Evolutionary conservation across 1,284 basidiomycete species (phyloP).

Genomic region (Ustilago bromivora): DNA sequence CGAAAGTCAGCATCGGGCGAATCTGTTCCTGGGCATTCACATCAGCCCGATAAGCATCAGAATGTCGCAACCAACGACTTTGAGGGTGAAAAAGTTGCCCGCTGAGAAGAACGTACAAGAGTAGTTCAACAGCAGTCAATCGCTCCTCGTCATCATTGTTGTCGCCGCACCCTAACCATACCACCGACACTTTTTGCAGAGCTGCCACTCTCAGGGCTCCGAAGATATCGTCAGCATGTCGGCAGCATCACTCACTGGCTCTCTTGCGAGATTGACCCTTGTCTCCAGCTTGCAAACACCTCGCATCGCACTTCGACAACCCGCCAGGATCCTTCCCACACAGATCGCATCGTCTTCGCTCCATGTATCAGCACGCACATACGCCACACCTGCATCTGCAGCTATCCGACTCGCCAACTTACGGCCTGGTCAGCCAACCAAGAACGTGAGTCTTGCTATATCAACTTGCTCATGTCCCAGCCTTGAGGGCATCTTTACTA

Average conservation of each 20-base stretch:
- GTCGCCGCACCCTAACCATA: not conserved
- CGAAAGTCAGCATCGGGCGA: not conserved
- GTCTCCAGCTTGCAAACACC: conserved; percentile 27
- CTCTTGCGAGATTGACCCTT: conserved; percentile 32
- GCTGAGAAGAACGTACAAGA: conserved; percentile 6
- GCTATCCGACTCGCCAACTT: conserved; percentile 47
- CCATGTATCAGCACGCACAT: conserved; percentile 19
- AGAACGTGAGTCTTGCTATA: conserved; percentile 27
- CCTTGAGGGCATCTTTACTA: not conserved
- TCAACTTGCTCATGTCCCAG: not conserved
- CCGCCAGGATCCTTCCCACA: conserved; percentile 16
- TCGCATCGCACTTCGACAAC: conserved; percentile 16
- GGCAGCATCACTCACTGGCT: conserved; percentile 39
- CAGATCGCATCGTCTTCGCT: conserved; percentile 20
- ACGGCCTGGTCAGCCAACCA: conserved; percentile 47
- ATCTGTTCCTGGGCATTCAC: not conserved
- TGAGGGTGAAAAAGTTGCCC: conserved; percentile 13
- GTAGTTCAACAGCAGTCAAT: conserved; percentile 2
- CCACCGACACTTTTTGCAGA: too few species aligned
- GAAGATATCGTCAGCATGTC: conserved; percentile 20
- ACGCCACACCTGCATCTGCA: conserved; percentile 35
- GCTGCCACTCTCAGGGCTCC: too few species aligned
- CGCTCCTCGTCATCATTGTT: conserved; percentile 5
- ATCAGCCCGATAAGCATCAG: not conserved
- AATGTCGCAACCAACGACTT: conserved; percentile 1